Conservation (phyloP, 1,284 basidiomycete species). For the Pseudozyma thailandica region DNA sequence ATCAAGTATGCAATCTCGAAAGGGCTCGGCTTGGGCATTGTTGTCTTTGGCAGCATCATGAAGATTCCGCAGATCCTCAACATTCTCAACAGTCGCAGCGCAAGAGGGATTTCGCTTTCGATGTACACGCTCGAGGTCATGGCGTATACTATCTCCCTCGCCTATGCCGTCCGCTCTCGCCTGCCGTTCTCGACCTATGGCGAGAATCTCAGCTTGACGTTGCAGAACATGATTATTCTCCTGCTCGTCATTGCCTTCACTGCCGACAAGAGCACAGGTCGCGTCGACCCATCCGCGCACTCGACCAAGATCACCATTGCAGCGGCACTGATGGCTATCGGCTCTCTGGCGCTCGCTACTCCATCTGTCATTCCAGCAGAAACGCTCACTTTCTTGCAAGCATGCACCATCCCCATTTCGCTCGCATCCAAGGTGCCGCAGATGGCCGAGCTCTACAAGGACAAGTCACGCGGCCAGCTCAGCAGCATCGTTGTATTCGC, state of each 20-base stretch:
- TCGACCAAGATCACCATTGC: constrained; percentile 69
- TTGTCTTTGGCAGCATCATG: constrained; percentile 91
- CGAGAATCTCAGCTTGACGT: constrained; percentile 65
- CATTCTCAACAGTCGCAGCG: constrained; percentile 74
- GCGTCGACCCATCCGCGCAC: constrained; percentile 46
- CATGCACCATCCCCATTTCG: constrained; percentile 63
- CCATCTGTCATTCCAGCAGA: constrained; percentile 47
- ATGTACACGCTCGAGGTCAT: constrained; percentile 76
- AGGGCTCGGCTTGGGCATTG: constrained; percentile 89
- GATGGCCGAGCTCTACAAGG: constrained; percentile 63
- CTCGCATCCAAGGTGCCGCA: constrained; percentile 66
- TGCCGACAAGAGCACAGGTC: constrained; percentile 33
- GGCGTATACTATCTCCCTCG: constrained; percentile 83
- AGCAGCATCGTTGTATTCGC: constrained; percentile 66
- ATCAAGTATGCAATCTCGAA: constrained; percentile 92
- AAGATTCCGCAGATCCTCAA: constrained; percentile 86
- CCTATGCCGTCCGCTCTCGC: constrained; percentile 80
- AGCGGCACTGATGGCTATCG: constrained; percentile 87
- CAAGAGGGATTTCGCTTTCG: constrained; percentile 79
- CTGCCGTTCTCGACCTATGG: constrained; percentile 97
- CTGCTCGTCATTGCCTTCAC: constrained; percentile 61
- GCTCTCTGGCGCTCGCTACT: constrained; percentile 71
- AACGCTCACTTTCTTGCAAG: constrained; percentile 59
- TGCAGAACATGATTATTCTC: constrained; percentile 67
- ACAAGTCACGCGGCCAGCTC: constrained; percentile 63